A percentile compares a stretch with the other conserved stretches of the same genome.
These are phyloP conservation scores for Acrocalymma vagum DNA, from an alignment of 2,329 filamentous ascomycete genomes.

Conservation along the genomic window DNA sequence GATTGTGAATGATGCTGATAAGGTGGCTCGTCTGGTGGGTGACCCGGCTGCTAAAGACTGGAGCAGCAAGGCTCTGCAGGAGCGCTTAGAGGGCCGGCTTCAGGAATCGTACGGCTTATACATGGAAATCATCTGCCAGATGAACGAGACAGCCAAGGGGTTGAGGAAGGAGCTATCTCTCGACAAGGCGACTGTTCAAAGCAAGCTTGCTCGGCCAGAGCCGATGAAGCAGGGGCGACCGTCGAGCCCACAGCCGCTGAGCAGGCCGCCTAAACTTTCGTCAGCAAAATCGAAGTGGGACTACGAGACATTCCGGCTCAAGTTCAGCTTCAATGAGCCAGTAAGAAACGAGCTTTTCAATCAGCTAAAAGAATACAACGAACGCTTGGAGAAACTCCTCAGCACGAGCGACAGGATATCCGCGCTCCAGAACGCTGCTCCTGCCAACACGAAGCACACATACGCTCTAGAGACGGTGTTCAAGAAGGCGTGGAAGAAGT, in stretches of 20 bases:
- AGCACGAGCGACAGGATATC: slow-evolving; percentile 23
- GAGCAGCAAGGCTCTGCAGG: slow-evolving; percentile 12
- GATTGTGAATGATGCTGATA: slow-evolving; percentile 14
- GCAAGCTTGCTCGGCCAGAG: slow-evolving; percentile 9
- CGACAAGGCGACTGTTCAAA: slow-evolving; percentile 19
- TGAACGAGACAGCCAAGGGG: slow-evolving; percentile 19
- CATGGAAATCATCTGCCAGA: slow-evolving; percentile 19
- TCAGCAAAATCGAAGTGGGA: slow-evolving; percentile 14
- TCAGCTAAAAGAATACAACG: slow-evolving; percentile 26
- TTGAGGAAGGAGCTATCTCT: slow-evolving; percentile 23
- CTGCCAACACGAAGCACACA: slow-evolving; percentile 10
- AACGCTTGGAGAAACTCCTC: slow-evolving; percentile 26
- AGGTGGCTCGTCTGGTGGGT: slow-evolving; percentile 15
- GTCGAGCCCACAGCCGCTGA: slow-evolving; percentile 2
- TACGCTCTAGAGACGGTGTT: slow-evolving; percentile 15
- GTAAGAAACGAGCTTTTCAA: slow-evolving; percentile 20
- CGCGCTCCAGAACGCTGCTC: slow-evolving; percentile 11
- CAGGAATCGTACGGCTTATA: slow-evolving; percentile 25
- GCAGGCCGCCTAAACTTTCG: slow-evolving; percentile 6
- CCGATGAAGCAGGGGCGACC: no score
- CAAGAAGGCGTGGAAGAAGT: slow-evolving; percentile 19
- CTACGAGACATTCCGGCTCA: slow-evolving; percentile 23
- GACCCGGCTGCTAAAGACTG: slow-evolving; percentile 19
- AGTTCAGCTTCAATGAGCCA: slow-evolving; percentile 23
- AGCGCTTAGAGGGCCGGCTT: slow-evolving; percentile 15